Base-by-base conservation (phyloP, 1,139 yeast species). In the Yamadazyma sp. region DNA sequence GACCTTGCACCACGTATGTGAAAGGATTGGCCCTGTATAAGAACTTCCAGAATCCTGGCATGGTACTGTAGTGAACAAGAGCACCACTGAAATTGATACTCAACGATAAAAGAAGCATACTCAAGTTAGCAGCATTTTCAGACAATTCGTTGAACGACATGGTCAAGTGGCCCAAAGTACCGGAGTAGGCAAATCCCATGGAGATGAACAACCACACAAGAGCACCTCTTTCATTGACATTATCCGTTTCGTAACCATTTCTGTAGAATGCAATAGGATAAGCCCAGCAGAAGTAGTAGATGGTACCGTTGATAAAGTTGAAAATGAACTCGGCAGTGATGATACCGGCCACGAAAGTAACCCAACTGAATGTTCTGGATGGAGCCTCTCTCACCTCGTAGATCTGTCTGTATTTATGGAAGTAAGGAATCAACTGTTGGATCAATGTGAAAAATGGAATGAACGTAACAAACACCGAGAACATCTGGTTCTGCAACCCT, bases 301-400 rank as follows among this genome's bases (percentile, higher is more conserved):
- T 11, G 5, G 69, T 62, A 41, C 71, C 71, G 34, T 57, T 51
- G 8, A 42, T 50, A 29, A 62, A 33, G 38, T 64, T 66, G 51
- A 50, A 61, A 12, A 70, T 67, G 32, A 65, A 46, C 46, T 66
- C 72, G 5, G 64, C 56, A 7, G 67, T 54, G 37, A 64, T 51
- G 40, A 64, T 68, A 31, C 59, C 67, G 29, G 55, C 32, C 30
- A 65, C 60, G 43, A 74, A 74, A 1, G 75, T 67, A 39, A 60
- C 47, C 79, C 80, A 74, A 44, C 68, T 54, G 52, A 70, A 74
- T 3, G 80, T 70, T 49, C 70, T 70, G 0, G 78, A 73, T 15
- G 95, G 95, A 29, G 95, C 78, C 60, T 88, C 96, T 56, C 95
- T 78, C 11, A 82, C 89, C 58, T 87, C 95, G 57, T 86, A 88